A percentile compares a stretch with the other conserved stretches of the same genome.
These are phyloP conservation scores for Chytriomyces sp. DNA, from an alignment of 192 early-diverging fungal species.

Conservation along the genomic window DNA sequence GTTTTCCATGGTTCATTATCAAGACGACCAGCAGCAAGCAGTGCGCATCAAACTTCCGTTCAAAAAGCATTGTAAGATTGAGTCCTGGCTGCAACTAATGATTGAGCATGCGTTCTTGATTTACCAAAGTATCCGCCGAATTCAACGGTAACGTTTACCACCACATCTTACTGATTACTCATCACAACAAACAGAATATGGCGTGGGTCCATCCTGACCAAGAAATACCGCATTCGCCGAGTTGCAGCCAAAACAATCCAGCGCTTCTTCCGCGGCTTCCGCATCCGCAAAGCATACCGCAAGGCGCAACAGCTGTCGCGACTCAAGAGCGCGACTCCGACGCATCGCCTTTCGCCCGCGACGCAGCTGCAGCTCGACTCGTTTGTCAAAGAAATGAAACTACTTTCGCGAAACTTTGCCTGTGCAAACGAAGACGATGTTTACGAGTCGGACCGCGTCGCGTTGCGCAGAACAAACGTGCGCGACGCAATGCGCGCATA, in stretches of 20 bases:
- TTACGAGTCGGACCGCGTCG: background rate
- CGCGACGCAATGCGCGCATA: background rate
- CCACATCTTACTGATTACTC: background rate
- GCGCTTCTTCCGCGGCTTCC: background rate
- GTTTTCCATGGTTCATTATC: background rate
- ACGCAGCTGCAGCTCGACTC: background rate
- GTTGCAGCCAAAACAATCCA: slow-evolving; percentile 14
- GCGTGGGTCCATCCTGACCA: background rate
- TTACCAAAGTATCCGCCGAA: slow-evolving; percentile 13
- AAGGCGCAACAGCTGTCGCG: background rate
- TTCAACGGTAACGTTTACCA: slow-evolving; percentile 6
- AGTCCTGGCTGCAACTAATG: slow-evolving; percentile 1
- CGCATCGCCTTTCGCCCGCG: background rate
- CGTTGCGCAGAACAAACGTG: background rate
- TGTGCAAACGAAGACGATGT: slow-evolving; percentile 7
- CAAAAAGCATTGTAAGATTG: slow-evolving; percentile 11
- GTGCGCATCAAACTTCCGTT: slow-evolving; percentile 13
- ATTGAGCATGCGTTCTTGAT: slow-evolving; percentile 9
- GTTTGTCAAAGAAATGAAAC: slow-evolving; percentile 3
- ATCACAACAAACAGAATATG: slow-evolving; percentile 6
- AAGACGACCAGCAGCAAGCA: background rate
- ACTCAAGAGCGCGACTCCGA: background rate
- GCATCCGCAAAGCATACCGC: background rate
- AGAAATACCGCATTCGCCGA: too few species aligned
- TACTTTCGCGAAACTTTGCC: background rate